A percentile compares a stretch with the other conserved stretches of the same genome.
These are phyloP conservation scores for Sclerospora graminicola DNA, from an alignment of 352 stramenopile genomes.

Conservation along the genomic window DNA sequence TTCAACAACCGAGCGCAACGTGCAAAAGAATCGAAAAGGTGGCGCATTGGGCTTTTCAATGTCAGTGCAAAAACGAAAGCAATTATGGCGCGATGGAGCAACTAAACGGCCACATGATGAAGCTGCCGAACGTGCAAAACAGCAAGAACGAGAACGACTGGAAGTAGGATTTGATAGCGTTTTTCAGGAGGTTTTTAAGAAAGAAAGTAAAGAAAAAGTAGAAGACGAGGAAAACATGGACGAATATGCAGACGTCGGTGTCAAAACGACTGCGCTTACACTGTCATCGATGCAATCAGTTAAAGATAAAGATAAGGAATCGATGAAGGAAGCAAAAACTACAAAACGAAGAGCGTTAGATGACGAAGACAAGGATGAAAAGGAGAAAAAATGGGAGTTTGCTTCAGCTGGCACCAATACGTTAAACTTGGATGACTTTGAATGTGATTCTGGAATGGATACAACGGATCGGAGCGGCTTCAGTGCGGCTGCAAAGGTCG, in stretches of 20 bases:
- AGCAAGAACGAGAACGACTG: conserved; percentile 24
- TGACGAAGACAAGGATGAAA: conserved; percentile 5
- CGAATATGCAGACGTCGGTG: conserved; percentile 1
- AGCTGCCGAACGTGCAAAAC: conserved; percentile 6
- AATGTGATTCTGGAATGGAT: conserved; percentile 4
- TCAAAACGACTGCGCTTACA: background rate
- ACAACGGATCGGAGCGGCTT: background rate
- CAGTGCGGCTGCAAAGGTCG: conserved; percentile 5
- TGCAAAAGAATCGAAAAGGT: conserved; percentile 9
- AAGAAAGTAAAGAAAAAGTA: conserved; percentile 10
- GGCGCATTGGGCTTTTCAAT: conserved; percentile 3
- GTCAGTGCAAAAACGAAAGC: conserved; percentile 17
- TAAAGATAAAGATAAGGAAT: background rate
- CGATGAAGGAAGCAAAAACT: background rate
- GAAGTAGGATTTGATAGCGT: conserved; percentile 40
- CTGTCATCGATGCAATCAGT: background rate
- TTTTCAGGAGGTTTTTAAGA: conserved; percentile 39
- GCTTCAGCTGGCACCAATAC: conserved; percentile 14
- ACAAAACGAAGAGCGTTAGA: conserved; percentile 6
- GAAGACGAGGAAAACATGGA: conserved; percentile 13
- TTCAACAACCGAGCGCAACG: conserved; percentile 7
- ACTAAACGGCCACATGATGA: conserved; percentile 13
- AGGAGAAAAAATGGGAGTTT: conserved; percentile 24
- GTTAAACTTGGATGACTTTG: conserved; percentile 34
- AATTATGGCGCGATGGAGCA: conserved; percentile 18